Evolutionary conservation across 306 rosid species (phyloP), one percentile per base, ranked within the genome.

Genomic region (Dryas drummondii): DNA sequence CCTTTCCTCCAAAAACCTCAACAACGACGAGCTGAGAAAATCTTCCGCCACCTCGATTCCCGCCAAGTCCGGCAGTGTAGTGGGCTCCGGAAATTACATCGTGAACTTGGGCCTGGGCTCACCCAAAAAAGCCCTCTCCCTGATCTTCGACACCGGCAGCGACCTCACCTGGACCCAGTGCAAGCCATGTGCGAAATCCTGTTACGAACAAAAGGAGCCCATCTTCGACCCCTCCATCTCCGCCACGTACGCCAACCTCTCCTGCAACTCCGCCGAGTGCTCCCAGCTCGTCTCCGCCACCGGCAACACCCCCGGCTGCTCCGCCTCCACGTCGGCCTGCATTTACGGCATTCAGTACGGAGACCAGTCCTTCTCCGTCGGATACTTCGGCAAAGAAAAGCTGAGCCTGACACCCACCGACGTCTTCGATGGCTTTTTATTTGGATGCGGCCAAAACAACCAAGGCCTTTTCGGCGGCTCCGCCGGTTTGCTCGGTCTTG

Each of bases 111-210:
- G 88, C 0, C 61, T 92, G 6, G 98, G 98, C 0, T 82, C 88
- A 7, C 98, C 98, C 0, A 82, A 78, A 44, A 87, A 45, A 8
- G 74, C 81, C 7, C 54, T 90, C 8, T 83, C 94, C 0, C 92
- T 92, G 4, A 42, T 75, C 15, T 90, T 92, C 70, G 96, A 92
- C 55, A 90, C 96, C 0, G 94, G 90, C 0, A 90, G 97, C 63
- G 91, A 86, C 47, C 83, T 90, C 12, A 87, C 96, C 19, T 92
- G 97, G 97, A 88, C 94, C 56, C 98, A 92, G 53, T 92, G 98
- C 16, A 1, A 80, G 57, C 98, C 98, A 0, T 92, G 98, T 9
- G 80, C 50, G 4, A 0, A 12, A 1, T 75, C 52, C 1, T 92
- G 98, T 75, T 92, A 90, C 60, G 37, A 70, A 5, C 98, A 92